phyloP scores from a whole-genome alignment of 257 asterid genomes.

The Solanum piurae region DNA sequence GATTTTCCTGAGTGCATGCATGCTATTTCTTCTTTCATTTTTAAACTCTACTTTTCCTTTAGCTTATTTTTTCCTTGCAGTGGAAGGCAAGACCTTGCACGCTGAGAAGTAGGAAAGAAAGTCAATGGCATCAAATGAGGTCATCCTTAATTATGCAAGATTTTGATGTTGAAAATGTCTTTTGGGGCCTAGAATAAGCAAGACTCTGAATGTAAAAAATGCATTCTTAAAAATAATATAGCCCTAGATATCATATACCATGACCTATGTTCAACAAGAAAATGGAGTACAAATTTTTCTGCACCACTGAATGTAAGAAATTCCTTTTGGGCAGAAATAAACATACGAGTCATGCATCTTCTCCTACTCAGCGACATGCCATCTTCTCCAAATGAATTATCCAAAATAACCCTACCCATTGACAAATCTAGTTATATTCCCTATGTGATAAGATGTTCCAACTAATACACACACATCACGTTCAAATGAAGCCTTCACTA shows the following conservation, averaged over 20 bases:
- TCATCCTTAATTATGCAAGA: not conserved
- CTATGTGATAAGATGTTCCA: not conserved
- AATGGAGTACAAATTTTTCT: not conserved
- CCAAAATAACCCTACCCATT: not conserved
- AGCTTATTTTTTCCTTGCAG: not conserved
- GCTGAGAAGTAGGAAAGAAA: not conserved
- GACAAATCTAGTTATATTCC: not conserved
- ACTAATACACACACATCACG: not conserved
- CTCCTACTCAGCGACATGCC: not conserved
- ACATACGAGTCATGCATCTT: not conserved
- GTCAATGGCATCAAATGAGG: not conserved
- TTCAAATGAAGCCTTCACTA: not conserved
- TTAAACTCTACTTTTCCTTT: not conserved
- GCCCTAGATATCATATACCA: not conserved
- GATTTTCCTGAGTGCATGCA: not conserved
- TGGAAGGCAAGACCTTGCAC: not conserved
- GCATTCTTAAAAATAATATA: not conserved
- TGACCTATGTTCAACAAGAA: not conserved
- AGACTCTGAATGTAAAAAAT: not conserved
- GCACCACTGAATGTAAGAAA: not conserved
- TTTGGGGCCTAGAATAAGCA: not conserved
- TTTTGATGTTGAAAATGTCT: not conserved
- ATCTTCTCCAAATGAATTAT: not conserved
- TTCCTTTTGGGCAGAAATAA: not conserved
- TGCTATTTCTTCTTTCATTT: not conserved